phyloP scores from a whole-genome alignment of 768 basidiomycete genomes.

The Wakefieldia striispora region DNA sequence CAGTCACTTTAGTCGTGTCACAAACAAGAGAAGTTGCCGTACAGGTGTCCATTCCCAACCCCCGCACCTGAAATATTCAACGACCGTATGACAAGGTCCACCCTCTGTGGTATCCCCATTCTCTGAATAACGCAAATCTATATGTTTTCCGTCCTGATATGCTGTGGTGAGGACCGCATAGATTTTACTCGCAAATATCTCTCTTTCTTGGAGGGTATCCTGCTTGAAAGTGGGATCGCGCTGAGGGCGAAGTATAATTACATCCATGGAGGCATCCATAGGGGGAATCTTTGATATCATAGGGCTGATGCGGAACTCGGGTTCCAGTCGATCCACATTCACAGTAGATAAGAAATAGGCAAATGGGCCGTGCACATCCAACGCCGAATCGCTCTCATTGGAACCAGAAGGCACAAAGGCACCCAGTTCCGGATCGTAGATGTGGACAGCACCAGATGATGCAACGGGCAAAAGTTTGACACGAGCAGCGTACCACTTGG shows the following conservation, averaged over 20 bases:
- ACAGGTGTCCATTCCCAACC: conserved; percentile 91
- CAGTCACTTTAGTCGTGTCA: conserved; percentile 1
- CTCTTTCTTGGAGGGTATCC: conserved; percentile 44
- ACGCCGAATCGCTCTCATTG: conserved; percentile 32
- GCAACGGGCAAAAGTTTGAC: conserved; percentile 55
- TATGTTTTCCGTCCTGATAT: conserved; percentile 76
- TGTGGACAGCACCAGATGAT: conserved; percentile 42
- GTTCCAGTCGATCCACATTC: conserved; percentile 85
- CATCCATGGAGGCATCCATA: conserved; percentile 54
- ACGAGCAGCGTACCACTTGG: conserved; percentile 63
- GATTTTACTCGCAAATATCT: conserved; percentile 50
- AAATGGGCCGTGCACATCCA: conserved; percentile 72
- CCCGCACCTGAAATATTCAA: conserved; percentile 76
- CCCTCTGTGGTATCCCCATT: conserved; percentile 41
- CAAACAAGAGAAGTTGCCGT: conserved; percentile 26
- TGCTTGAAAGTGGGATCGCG: conserved; percentile 48
- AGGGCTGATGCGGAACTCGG: conserved; percentile 75
- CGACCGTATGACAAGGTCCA: conserved; percentile 52
- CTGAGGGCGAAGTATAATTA: conserved; percentile 73
- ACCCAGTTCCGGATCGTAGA: conserved; percentile 55
- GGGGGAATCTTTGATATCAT: conserved; percentile 48
- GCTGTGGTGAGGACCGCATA: conserved; percentile 59
- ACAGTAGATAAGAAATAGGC: conserved; percentile 81
- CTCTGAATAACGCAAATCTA: conserved; percentile 54
- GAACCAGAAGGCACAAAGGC: conserved; percentile 47